Percentiles rank a stretch among this genome's conserved stretches.
phyloP scores from a whole-genome alignment of 257 asterid genomes.

The Ligustrum vulgare region DNA sequence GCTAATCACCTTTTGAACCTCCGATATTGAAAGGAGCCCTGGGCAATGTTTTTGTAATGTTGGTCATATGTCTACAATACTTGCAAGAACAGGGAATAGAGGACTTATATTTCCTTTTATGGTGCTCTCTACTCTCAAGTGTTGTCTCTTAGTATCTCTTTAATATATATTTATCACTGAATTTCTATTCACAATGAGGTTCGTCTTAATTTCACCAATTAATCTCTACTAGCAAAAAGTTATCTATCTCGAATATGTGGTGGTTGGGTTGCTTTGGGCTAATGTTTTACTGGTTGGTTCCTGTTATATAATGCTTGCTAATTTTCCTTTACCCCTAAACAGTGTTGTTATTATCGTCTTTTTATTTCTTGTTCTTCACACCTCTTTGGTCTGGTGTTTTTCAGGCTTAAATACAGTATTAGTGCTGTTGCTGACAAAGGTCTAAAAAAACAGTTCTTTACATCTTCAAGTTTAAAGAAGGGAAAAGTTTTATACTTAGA shows the following conservation, averaged over 20 bases:
- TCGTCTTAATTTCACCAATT: neutral
- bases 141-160: neutral
- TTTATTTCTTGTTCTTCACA: constrained; percentile 5
- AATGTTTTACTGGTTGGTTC: neutral
- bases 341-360: neutral
- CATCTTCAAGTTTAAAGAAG: constrained; percentile 91
- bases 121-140: neutral
- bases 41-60: neutral
- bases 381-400: constrained; percentile 24
- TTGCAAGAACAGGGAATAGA: neutral
- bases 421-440: constrained; percentile 98
- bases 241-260: constrained; percentile 1
- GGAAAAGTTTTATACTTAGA: constrained; percentile 94
- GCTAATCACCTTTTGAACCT: neutral
- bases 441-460: constrained; percentile 65
- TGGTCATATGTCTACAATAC: neutral
- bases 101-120: neutral
- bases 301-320: neutral
- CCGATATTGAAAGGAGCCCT: neutral
- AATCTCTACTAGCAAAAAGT: neutral
- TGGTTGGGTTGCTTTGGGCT: constrained; percentile 7
- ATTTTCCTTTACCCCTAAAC: neutral
- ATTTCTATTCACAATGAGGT: neutral
- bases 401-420: constrained; percentile 91
- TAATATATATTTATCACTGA: neutral